These are phyloP conservation scores for Mariannaea sp. DNA, from an alignment of 2,329 filamentous ascomycete species.

Conservation along the genomic window DNA sequence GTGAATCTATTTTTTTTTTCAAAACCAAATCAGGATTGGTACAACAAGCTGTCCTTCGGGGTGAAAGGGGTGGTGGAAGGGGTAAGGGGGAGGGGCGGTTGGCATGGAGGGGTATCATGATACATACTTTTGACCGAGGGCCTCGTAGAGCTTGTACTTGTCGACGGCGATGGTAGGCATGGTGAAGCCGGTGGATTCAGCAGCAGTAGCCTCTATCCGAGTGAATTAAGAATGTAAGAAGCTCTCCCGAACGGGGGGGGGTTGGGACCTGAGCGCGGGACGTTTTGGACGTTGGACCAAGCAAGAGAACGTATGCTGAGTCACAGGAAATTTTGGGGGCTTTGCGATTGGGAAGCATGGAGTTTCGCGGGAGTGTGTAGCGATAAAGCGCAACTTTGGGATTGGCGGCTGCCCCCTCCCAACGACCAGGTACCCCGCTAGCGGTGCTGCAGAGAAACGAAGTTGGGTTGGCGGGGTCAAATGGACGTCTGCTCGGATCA, in stretches of 20 bases:
- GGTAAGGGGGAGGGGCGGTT: slow-evolving; percentile 27
- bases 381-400: slow-evolving; percentile 4
- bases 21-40: too few relatives aligned
- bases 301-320: slow-evolving; percentile 41
- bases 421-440: slow-evolving; percentile 26
- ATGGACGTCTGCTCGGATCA: slow-evolving; percentile 37
- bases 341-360: too few relatives aligned
- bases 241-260: slow-evolving; percentile 31
- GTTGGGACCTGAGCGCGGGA: slow-evolving; percentile 18
- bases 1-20: slow-evolving; percentile 78
- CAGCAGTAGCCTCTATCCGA: slow-evolving; percentile 35
- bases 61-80: too few relatives aligned
- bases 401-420: slow-evolving; percentile 7
- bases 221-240: slow-evolving; percentile 25
- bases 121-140: slow-evolving; percentile 79
- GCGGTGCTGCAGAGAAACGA: slow-evolving; percentile 11
- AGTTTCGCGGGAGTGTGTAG: slow-evolving; percentile 41
- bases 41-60: too few relatives aligned
- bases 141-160: slow-evolving; percentile 94
- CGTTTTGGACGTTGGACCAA: slow-evolving; percentile 28
- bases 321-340: slow-evolving; percentile 49
- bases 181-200: slow-evolving; percentile 39
- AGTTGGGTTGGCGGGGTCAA: slow-evolving; percentile 38
- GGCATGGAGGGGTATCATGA: slow-evolving; percentile 29
- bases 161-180: slow-evolving; percentile 98